Conservation (phyloP, 2,329 filamentous ascomycete genomes). For the Colletotrichum gigasporum region DNA sequence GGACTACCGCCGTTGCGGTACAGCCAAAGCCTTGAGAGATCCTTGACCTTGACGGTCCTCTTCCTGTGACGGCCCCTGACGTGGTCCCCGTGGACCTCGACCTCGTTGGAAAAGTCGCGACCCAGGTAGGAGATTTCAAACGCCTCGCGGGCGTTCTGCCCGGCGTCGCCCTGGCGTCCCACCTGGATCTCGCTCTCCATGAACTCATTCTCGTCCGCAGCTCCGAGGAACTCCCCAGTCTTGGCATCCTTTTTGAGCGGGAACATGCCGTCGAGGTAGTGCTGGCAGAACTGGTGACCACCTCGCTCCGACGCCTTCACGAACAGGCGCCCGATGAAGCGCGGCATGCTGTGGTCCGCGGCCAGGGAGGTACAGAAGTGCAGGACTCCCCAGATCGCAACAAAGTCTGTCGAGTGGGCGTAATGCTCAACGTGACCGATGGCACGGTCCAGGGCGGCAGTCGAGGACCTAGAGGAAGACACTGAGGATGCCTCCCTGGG, state of each 20-base stretch:
- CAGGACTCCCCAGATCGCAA: constrained; percentile 78
- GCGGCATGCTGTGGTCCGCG: constrained; percentile 57
- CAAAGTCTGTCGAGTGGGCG: constrained; percentile 77
- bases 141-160: constrained; percentile 54
- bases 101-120: constrained; percentile 46
- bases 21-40: constrained; percentile 69
- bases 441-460: constrained; percentile 55
- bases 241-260: constrained; percentile 55
- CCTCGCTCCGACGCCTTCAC: constrained; percentile 48
- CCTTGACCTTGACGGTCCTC: constrained; percentile 61
- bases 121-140: constrained; percentile 59
- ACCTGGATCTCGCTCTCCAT: constrained; percentile 67
- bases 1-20: constrained; percentile 70
- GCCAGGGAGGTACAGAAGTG: constrained; percentile 58
- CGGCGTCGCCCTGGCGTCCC: constrained; percentile 53
- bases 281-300: constrained; percentile 67
- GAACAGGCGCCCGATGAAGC: constrained; percentile 72
- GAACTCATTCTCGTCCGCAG: constrained; percentile 63
- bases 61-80: constrained; percentile 36
- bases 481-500: constrained; percentile 38
- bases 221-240: constrained; percentile 52
- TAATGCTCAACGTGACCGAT: constrained; percentile 85
- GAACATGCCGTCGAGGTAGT: constrained; percentile 72
- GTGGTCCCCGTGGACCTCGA: constrained; percentile 49
- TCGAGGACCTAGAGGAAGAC: constrained; percentile 46